A percentile compares a stretch with the other conserved stretches of the same genome.
These are phyloP conservation scores for Magnolia changhungtana DNA, from an alignment of 164 flowering plant species.

Conservation along the genomic window DNA sequence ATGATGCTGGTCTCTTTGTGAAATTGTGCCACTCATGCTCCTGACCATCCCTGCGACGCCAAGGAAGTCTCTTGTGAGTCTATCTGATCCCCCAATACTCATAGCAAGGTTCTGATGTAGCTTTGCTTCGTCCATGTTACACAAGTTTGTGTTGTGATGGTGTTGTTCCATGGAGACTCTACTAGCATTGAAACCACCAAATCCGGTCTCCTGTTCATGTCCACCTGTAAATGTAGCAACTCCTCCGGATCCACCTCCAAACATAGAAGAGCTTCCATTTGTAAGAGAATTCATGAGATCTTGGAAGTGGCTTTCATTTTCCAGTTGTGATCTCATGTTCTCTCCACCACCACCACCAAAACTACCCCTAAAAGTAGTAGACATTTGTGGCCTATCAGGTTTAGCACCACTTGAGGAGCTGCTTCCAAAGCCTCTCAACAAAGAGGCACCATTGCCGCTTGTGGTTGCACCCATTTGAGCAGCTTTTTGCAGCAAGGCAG, in stretches of 20 bases:
- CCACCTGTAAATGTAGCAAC: constrained; percentile 19
- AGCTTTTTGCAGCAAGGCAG: constrained; percentile 80
- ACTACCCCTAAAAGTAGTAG: constrained; percentile 25
- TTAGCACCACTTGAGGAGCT: constrained; percentile 28
- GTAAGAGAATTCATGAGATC: constrained; percentile 60
- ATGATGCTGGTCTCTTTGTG: constrained; percentile 35
- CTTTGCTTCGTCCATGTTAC: constrained; percentile 31
- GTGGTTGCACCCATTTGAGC: constrained; percentile 78
- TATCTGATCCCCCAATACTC: constrained; percentile 47
- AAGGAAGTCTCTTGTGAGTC: constrained; percentile 66
- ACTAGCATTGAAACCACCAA: constrained; percentile 27
- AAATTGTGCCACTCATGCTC: constrained; percentile 30
- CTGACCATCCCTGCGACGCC: constrained; percentile 75
- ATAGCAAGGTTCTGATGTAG: constrained; percentile 30
- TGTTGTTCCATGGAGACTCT: constrained; percentile 22
- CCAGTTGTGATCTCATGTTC: constrained; percentile 29
- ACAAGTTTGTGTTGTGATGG: constrained; percentile 15
- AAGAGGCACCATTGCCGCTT: constrained; percentile 34
- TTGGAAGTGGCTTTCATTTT: constrained; percentile 43
- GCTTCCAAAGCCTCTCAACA: constrained; percentile 46
- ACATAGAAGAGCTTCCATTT: constrained; percentile 31
- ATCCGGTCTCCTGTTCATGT: constrained; percentile 22
- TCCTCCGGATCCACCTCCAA: constrained; percentile 22
- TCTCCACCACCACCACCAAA: constrained; percentile 20
- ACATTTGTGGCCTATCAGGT: constrained; percentile 18